phyloP scores from a whole-genome alignment of 345 rosid genomes.

The Hibiscus tridactylites region DNA sequence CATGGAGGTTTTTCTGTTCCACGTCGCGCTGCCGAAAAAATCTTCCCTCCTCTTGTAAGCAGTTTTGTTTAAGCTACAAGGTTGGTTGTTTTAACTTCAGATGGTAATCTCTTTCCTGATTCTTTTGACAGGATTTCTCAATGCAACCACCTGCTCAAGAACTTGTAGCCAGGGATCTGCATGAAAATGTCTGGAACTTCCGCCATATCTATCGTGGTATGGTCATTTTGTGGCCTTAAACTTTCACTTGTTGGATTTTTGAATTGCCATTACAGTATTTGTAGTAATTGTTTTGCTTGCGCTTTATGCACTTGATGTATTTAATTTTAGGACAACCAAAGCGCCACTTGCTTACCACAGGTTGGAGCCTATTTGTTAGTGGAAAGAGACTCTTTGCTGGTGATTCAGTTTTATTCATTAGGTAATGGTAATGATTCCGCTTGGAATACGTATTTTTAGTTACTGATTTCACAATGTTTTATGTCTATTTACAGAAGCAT shows the following conservation, averaged over 20 bases:
- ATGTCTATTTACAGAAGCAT: not conserved
- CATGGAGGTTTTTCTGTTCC: conserved; percentile 99
- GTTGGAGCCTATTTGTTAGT: conserved; percentile 94
- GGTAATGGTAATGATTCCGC: conserved; percentile 30
- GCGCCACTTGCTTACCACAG: conserved; percentile 84
- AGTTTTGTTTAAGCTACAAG: not conserved
- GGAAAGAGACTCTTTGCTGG: conserved; percentile 87
- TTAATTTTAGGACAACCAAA: conserved; percentile 68
- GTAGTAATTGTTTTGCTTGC: conserved; percentile 19
- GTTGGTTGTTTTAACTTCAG: not conserved
- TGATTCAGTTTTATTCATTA: conserved; percentile 90
- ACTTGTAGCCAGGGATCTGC: conserved; percentile 85
- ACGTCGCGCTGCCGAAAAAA: conserved; percentile 91
- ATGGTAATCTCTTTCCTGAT: conserved; percentile 13
- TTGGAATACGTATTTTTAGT: not conserved
- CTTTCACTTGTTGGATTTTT: conserved; percentile 1
- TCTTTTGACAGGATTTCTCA: conserved; percentile 60
- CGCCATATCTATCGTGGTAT: conserved; percentile 94
- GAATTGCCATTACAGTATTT: conserved; percentile 18
- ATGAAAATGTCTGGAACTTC: conserved; percentile 74
- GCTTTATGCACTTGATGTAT: not conserved
- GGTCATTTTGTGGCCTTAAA: not conserved
- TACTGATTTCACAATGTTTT: conserved; percentile 7
- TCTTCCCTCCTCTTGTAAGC: conserved; percentile 80
- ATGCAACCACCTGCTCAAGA: conserved; percentile 97